Base-by-base conservation (phyloP, 164 flowering plant genomes). In the Tetrastigma voinierianum region DNA sequence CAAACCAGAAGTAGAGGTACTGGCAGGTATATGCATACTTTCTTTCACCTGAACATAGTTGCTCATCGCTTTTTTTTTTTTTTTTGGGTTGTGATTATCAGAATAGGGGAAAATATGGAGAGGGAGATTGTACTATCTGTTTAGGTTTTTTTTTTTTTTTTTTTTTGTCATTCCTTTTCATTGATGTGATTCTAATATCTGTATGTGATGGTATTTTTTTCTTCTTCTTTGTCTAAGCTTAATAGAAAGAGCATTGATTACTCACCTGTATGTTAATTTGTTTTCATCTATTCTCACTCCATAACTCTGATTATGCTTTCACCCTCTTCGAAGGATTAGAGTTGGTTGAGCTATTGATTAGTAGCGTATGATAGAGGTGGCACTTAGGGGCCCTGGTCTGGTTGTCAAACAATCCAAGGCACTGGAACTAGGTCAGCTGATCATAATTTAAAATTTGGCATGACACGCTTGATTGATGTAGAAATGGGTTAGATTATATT, bases 1-100 rank as follows among this genome's bases (percentile, higher is more conserved):
- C n/a, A n/a, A n/a, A 72, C 77, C 82, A 68, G 67, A 86, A 85
- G 71, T 84, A 84, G 77, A 64, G 45, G 54, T 51, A 25, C 67
- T 65, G 60, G 74, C 67, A 82, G 72, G 76, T 75, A 64, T 69
- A 45, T 25, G 46, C 11, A 25, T 68, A 51, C 44, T 70, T 61
- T 65, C 54, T 62, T 71, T 67, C 51, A 53, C 51, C 72, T 54
- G 44, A 65, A 75, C 64, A 60, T 70, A 73, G 76, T 74, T 70
- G 69, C 48, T 74, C n/a, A n/a, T n/a, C n/a, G n/a, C n/a, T n/a
- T n/a, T n/a, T 69, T 65, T 15, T 67, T 69, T 16, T 46, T 25
- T 70, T 55, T 64, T 69, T 63, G 67, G 40, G 63, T 69, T 64
- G 64, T 20, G 44, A 45, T 66, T 70, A 62, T 51, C 64, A 51